phyloP scores from a whole-genome alignment of 208 protist genomes.

The Crithidia fasciculata region DNA sequence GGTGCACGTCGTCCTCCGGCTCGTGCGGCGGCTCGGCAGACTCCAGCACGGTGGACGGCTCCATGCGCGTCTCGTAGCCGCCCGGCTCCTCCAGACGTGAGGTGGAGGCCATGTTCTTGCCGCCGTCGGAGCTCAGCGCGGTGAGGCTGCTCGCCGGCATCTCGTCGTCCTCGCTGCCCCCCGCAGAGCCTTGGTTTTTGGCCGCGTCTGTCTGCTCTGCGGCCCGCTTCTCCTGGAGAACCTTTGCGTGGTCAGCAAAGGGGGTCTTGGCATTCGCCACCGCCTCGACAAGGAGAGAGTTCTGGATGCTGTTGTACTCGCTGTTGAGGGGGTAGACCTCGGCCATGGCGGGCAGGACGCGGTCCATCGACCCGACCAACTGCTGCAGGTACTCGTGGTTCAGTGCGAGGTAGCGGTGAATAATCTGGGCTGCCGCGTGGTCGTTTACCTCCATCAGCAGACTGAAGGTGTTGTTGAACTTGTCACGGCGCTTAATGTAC shows the following conservation, averaged over 20 bases:
- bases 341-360: constrained; percentile 58
- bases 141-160: constrained; percentile 20
- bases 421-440: constrained; percentile 63
- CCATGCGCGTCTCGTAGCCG: constrained; percentile 17
- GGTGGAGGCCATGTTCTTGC: not conserved
- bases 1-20: constrained; percentile 18
- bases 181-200: not conserved
- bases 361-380: constrained; percentile 45
- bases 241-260: constrained; percentile 45
- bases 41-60: constrained; percentile 9
- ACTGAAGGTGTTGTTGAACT: constrained; percentile 54
- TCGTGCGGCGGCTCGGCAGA: constrained; percentile 25
- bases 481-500: constrained; percentile 39
- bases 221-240: constrained; percentile 11
- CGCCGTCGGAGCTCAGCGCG: constrained; percentile 11
- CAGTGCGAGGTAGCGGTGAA: constrained; percentile 67
- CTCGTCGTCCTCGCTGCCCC: constrained; percentile 9
- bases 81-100: constrained; percentile 23
- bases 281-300: constrained; percentile 56
- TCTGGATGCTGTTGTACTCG: constrained; percentile 66
- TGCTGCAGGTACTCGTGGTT: constrained; percentile 69
- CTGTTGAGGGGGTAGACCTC: constrained; percentile 63
- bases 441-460: constrained; percentile 79
- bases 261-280: constrained; percentile 41
- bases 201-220: not conserved